Conservation (phyloP, 768 basidiomycete genomes). For the Serendipita sp. region DNA sequence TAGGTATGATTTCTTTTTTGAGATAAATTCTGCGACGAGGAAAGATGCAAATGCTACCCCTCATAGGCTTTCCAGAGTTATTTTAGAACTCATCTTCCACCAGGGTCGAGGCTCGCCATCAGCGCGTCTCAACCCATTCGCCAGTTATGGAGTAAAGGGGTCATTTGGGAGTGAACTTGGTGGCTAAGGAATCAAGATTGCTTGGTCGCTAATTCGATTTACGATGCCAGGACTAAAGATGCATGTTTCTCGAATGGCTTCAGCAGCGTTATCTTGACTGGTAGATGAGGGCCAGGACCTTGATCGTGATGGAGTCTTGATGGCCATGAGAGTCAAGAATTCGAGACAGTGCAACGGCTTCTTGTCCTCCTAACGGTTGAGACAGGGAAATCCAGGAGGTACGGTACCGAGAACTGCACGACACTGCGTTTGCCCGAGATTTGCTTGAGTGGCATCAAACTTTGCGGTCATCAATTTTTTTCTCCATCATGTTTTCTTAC, state of each 20-base stretch:
- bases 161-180: constrained; percentile 52
- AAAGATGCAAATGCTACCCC: constrained; percentile 34
- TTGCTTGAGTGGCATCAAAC: constrained; percentile 46
- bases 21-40: too few relatives aligned
- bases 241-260: constrained; percentile 81
- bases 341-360: constrained; percentile 49
- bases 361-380: constrained; percentile 39
- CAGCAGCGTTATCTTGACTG: constrained; percentile 33
- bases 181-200: constrained; percentile 47
- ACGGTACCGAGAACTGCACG: constrained; percentile 45
- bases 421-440: constrained; percentile 56
- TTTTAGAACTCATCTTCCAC: constrained; percentile 59
- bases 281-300: constrained; percentile 2
- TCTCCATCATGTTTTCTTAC: too few relatives aligned
- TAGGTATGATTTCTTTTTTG: too few relatives aligned
- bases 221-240: constrained; percentile 58
- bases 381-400: constrained; percentile 49
- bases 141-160: constrained; percentile 75
- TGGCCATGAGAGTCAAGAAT: constrained; percentile 50
- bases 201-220: constrained; percentile 64
- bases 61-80: constrained; percentile 74
- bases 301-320: constrained; percentile 38
- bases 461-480: too few relatives aligned
- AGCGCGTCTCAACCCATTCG: constrained; percentile 66
- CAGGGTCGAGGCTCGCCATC: constrained; percentile 50